phyloP scores from a whole-genome alignment of 192 early-diverging fungal species.

The Entomortierella lignicola region DNA sequence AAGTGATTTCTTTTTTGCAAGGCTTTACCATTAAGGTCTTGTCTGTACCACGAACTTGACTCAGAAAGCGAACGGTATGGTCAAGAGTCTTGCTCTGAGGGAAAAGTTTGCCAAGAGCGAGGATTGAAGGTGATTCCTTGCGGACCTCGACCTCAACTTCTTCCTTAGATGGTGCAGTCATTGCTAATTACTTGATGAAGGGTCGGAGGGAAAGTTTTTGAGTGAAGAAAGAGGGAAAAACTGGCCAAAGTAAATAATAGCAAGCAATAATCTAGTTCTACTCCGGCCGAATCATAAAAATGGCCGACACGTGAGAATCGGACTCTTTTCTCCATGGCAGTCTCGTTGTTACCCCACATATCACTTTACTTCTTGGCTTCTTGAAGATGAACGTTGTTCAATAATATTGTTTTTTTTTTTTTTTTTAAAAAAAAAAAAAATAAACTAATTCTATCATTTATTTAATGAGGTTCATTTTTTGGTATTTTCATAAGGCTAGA shows the following conservation, averaged over 20 bases:
- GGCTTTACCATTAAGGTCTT: conserved; percentile 78
- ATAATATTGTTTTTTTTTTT: neutral
- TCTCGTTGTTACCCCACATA: too few species aligned
- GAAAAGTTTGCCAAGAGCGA: conserved; percentile 66
- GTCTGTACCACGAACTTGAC: conserved; percentile 70
- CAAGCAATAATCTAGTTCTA: too few species aligned
- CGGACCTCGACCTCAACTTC: conserved; percentile 1
- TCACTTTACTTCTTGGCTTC: too few species aligned
- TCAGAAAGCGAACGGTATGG: conserved; percentile 71
- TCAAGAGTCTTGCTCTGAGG: conserved; percentile 74
- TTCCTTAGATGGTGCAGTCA: conserved; percentile 1
- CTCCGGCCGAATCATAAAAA: conserved; percentile 36
- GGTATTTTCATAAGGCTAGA: too few species aligned
- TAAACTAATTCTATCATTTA: conserved; percentile 5
- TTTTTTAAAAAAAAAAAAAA: too few species aligned
- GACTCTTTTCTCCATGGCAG: too few species aligned
- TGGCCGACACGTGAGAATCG: conserved; percentile 40
- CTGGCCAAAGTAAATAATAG: neutral
- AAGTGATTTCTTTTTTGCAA: neutral
- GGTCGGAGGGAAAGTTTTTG: neutral
- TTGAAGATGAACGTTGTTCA: too few species aligned
- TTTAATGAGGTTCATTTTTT: too few species aligned
- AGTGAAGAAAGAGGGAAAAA: neutral
- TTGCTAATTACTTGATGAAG: neutral
- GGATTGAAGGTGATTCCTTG: conserved; percentile 56